Evolutionary conservation across 2,329 filamentous ascomycete species (phyloP).

Genomic region (Claviceps africana): DNA sequence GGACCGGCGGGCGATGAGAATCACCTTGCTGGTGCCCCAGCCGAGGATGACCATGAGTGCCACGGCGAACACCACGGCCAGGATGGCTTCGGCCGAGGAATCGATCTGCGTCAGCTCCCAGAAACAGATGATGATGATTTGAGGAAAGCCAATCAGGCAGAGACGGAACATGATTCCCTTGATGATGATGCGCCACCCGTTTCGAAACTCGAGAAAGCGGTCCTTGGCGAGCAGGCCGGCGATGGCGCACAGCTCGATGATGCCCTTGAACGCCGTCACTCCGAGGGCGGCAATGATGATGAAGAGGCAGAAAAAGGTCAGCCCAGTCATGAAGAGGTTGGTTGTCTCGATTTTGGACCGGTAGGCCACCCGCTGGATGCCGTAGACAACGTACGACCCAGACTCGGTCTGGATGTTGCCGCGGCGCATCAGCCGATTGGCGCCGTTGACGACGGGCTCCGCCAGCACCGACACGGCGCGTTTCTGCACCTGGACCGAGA

Average conservation of each 20-base stretch:
- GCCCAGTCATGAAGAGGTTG: conserved; percentile 83
- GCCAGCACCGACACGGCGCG: conserved; percentile 32
- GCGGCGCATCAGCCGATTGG: conserved; percentile 24
- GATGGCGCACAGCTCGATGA: conserved; percentile 62
- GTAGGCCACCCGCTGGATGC: conserved; percentile 82
- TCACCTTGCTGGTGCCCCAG: conserved; percentile 81
- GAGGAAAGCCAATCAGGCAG: conserved; percentile 77
- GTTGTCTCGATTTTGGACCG: conserved; percentile 69
- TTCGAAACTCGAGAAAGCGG: conserved; percentile 83
- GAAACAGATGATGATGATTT: conserved; percentile 76
- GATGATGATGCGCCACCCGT: conserved; percentile 79
- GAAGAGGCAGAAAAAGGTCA: conserved; percentile 78
- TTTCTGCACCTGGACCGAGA: conserved; percentile 73
- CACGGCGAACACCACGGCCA: conserved; percentile 77
- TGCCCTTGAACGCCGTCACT: conserved; percentile 64
- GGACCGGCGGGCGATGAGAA: conserved; percentile 73
- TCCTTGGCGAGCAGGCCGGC: conserved; percentile 65
- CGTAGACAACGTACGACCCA: conserved; percentile 51
- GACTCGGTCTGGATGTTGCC: conserved; percentile 34
- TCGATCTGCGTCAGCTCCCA: conserved; percentile 84
- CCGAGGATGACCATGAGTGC: conserved; percentile 61
- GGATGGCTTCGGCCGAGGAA: conserved; percentile 71
- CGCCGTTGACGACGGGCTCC: conserved; percentile 22
- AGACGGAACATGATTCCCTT: conserved; percentile 89
- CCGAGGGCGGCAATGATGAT: conserved; percentile 58